Evolutionary conservation across 257 asterid species (phyloP), one percentile per base, ranked within the genome.

Genomic region (Fraxinus excelsior): DNA sequence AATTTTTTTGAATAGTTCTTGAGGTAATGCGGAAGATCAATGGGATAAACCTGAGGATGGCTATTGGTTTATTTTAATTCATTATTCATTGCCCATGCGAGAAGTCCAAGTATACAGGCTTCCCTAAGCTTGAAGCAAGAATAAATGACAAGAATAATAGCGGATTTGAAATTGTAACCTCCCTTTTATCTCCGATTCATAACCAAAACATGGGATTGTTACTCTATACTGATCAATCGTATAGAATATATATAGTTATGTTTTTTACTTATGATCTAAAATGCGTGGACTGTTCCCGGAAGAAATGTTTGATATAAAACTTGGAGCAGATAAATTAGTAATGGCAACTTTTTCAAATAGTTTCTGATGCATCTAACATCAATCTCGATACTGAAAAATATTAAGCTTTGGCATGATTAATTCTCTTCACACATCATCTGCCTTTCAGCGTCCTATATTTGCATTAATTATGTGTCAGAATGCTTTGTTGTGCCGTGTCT

Each of bases 401-500:
- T 64, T 62, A 35, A 66, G 16, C 29, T 11, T 75, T 32, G 18
- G 14, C 34, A 44, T 67, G 69, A 14, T 11, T 49, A 66, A 18
- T 51, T 51, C 21, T 11, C 13, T 76, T 26, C 35, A 2, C 14
- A 21, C 34, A 4, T 29, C 25, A 1, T 14, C 49, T 13, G 21
- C 34, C 14, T n/a, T 16, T 42, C 28, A 40, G n/a, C 4, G 5
- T 58, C 14, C 67, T 7, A 58, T 58, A 53, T 64, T 74, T 2
- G 35, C 46, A n/a, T n/a, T n/a, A n/a, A 14, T 71, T 9, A 58
- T 21, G 13, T 23, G 67, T 58, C 51, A 28, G 21, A 44, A 70
- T 70, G 74, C 74, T 51, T 68, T 68, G 28, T 35, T 16, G 49
- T 16, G 32, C 74, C 23, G n/a, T 70, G 5, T 70, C 58, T n/a